These are phyloP conservation scores for Candida ponderosae DNA, from an alignment of 805 yeast species.

Conservation along the genomic window DNA sequence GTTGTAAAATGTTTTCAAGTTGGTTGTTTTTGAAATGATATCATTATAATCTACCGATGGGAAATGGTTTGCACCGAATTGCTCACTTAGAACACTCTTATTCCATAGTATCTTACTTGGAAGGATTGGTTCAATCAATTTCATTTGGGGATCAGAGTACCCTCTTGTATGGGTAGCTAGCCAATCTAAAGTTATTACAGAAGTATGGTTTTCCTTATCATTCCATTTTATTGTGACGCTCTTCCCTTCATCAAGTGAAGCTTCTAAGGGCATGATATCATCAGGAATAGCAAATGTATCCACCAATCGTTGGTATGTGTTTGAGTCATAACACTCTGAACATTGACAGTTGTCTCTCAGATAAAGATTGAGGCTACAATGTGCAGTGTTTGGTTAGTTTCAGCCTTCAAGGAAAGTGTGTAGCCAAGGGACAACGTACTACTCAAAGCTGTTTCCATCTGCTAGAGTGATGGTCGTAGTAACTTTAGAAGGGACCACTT, in stretches of 20 bases:
- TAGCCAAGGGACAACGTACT: neutral
- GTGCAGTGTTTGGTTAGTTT: neutral
- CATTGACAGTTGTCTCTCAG: conserved; percentile 61
- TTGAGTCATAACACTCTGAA: conserved; percentile 40
- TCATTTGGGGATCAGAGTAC: conserved; percentile 31
- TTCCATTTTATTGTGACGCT: conserved; percentile 28
- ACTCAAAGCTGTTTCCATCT: neutral
- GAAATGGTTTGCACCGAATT: conserved; percentile 30
- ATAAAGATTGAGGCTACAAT: conserved; percentile 49
- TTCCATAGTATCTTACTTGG: conserved; percentile 37
- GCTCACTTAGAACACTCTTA: conserved; percentile 28
- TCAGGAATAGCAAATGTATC: conserved; percentile 40
- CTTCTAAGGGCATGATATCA: conserved; percentile 15
- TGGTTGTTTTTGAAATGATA: conserved; percentile 31
- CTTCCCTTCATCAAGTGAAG: neutral
- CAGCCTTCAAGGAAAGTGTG: neutral
- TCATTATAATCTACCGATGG: conserved; percentile 33
- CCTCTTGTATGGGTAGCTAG: conserved; percentile 10
- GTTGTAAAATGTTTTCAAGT: conserved; percentile 10
- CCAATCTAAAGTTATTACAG: conserved; percentile 12
- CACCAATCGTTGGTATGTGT: conserved; percentile 52
- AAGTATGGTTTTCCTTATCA: conserved; percentile 13
- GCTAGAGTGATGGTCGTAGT: too few species aligned
- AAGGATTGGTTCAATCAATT: conserved; percentile 33
- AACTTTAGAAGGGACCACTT: too few species aligned